Evolutionary conservation across 2,329 filamentous ascomycete species (phyloP).

Genomic region (Ceratocystis ficicola): DNA sequence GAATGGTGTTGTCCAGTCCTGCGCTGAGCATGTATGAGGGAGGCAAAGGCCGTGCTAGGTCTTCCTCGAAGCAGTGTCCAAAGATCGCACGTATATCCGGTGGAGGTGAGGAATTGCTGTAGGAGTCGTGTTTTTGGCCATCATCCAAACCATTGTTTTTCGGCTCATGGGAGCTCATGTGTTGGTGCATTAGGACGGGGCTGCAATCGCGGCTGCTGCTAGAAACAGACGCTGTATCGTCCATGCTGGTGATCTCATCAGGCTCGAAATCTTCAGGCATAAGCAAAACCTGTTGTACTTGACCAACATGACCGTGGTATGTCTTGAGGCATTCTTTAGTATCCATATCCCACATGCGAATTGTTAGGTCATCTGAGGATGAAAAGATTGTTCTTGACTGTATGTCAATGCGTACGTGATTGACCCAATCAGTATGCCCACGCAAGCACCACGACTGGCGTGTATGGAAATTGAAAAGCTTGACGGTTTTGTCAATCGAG

Average conservation of each 20-base stretch:
- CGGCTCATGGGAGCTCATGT: not conserved
- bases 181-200: conserved; percentile 22
- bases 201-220: conserved; percentile 35
- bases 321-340: conserved; percentile 61
- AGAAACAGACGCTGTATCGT: conserved; percentile 42
- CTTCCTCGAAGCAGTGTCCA: conserved; percentile 49
- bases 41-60: conserved; percentile 55
- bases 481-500: conserved; percentile 78
- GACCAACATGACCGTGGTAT: conserved; percentile 84
- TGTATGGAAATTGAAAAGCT: conserved; percentile 83
- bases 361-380: conserved; percentile 82
- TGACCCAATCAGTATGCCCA: conserved; percentile 90
- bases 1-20: conserved; percentile 79
- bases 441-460: conserved; percentile 68
- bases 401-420: conserved; percentile 79
- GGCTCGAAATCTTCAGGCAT: conserved; percentile 82
- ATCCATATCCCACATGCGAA: conserved; percentile 88
- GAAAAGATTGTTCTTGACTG: conserved; percentile 77
- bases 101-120: conserved; percentile 26
- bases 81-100: conserved; percentile 43
- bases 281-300: conserved; percentile 81
- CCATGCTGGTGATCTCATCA: conserved; percentile 48
- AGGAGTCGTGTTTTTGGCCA: not conserved
- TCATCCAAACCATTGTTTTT: not conserved
- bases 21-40: conserved; percentile 88